These are phyloP conservation scores for Oryza glumipatula DNA, from an alignment of 176 grass and related monocot genomes.

Conservation along the genomic window DNA sequence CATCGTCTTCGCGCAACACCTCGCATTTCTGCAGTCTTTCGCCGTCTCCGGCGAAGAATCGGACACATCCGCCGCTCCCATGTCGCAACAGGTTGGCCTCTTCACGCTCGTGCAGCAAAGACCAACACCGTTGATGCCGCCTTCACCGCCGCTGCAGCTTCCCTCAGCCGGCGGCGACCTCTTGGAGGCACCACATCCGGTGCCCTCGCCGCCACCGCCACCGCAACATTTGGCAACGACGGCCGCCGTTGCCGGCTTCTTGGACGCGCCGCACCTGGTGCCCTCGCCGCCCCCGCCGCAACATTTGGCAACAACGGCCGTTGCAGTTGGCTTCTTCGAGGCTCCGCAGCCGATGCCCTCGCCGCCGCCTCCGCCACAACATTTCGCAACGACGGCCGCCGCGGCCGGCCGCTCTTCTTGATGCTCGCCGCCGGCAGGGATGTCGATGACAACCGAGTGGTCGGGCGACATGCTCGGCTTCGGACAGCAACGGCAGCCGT, in stretches of 20 bases:
- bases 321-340: too few relatives aligned
- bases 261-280: too few relatives aligned
- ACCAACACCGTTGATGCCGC: neutral
- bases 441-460: slow-evolving; percentile 28
- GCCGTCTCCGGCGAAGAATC: too few relatives aligned
- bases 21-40: neutral
- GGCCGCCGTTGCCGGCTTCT: too few relatives aligned
- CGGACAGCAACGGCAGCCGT: neutral
- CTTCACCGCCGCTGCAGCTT: neutral
- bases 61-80: too few relatives aligned
- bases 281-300: too few relatives aligned
- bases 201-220: too few relatives aligned
- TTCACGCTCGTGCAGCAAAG: neutral
- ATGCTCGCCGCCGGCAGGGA: neutral
- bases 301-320: too few relatives aligned
- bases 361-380: neutral
- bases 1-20: neutral
- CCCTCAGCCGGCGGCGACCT: neutral
- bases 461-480: neutral
- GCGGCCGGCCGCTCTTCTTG: neutral
- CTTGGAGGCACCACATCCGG: too few relatives aligned
- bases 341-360: too few relatives aligned
- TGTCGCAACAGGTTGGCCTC: too few relatives aligned
- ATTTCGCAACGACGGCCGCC: neutral
- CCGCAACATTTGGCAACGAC: neutral